phyloP scores from a whole-genome alignment of 495 filamentous ascomycete species.

The Podospora pseudocomata region DNA sequence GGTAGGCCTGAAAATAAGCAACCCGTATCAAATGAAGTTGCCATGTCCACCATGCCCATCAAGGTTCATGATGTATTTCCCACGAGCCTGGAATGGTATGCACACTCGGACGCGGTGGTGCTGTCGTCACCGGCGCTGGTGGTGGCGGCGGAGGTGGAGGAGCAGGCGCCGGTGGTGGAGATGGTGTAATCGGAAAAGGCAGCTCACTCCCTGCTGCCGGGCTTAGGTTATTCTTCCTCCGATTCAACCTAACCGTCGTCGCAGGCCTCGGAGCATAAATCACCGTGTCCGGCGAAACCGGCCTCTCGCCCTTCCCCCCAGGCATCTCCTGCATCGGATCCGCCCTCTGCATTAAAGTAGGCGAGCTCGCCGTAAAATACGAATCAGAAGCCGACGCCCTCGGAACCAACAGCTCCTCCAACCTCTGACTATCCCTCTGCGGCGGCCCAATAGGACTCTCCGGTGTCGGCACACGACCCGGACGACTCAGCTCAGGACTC shows the following conservation, averaged over 20 bases:
- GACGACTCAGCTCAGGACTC: neutral
- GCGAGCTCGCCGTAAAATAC: neutral
- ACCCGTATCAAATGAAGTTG: neutral
- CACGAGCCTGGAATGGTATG: neutral
- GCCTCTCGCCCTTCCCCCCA: neutral
- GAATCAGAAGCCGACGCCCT: conserved; percentile 4
- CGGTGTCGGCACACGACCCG: neutral
- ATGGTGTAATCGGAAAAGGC: neutral
- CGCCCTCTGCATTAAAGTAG: neutral
- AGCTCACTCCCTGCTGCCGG: neutral
- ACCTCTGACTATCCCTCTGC: neutral
- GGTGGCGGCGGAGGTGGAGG: neutral
- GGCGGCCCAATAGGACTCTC: neutral
- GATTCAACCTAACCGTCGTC: neutral
- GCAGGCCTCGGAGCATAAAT: conserved; percentile 3
- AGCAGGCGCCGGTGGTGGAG: neutral
- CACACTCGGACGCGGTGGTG: neutral
- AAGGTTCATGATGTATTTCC: neutral
- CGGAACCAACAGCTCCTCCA: conserved; percentile 7
- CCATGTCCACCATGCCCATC: neutral
- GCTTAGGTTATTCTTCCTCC: neutral
- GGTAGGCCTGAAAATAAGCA: no score
- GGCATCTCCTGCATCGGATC: neutral
- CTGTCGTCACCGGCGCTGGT: neutral
- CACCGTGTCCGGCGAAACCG: neutral